Evolutionary conservation across 1,284 basidiomycete species (phyloP).

Genomic region (Trichosporon coremiiforme): DNA sequence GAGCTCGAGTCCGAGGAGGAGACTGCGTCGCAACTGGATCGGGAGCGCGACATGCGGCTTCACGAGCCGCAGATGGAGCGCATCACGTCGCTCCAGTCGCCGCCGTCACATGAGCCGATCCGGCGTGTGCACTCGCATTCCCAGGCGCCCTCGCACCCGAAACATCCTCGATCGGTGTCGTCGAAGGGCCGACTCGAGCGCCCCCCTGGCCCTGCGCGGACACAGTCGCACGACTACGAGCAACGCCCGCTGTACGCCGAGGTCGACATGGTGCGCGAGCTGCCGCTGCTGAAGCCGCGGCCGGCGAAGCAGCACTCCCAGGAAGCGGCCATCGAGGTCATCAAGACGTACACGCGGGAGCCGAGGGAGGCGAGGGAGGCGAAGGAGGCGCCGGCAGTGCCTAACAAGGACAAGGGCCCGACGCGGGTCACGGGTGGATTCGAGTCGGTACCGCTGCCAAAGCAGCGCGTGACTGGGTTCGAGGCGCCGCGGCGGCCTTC

Average conservation of each 20-base stretch:
- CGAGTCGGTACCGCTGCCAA: conserved; percentile 6
- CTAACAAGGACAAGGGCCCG: conserved; percentile 15
- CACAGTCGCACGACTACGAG: conserved; percentile 8
- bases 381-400: background rate
- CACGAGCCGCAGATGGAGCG: background rate
- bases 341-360: background rate
- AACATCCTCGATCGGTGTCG: conserved; percentile 8
- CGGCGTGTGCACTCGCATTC: conserved; percentile 3
- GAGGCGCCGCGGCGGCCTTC: conserved; percentile 2
- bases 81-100: background rate
- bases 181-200: conserved; percentile 12
- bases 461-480: conserved; percentile 1
- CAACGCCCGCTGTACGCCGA: conserved; percentile 16
- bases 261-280: conserved; percentile 17
- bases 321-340: conserved; percentile 8
- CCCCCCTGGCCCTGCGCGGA: background rate
- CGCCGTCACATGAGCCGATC: background rate
- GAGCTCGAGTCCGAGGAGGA: background rate
- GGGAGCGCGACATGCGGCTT: background rate
- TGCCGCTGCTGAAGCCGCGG: conserved; percentile 11
- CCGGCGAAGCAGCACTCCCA: conserved; percentile 12
- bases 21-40: background rate
- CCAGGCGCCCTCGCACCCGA: background rate
- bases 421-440: conserved; percentile 9
- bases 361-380: background rate